Conservation (phyloP, 371 early-diverging fungal genomes). For the Mucor piriformis region DNA sequence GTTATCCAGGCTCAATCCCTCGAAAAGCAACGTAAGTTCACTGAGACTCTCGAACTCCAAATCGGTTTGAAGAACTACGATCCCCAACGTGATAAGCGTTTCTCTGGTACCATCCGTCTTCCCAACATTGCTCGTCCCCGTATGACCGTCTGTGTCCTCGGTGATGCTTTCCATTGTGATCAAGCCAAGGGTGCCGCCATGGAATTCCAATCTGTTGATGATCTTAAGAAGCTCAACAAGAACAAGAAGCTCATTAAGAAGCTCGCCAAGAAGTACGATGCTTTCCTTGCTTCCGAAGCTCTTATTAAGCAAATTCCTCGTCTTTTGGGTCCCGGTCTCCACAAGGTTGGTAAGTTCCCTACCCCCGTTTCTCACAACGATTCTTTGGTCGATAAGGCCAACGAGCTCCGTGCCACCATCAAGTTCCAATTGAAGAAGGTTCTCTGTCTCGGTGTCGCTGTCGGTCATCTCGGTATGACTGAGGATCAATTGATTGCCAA, state of each 20-base stretch:
- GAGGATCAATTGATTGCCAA: constrained; percentile 96
- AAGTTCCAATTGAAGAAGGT: constrained; percentile 99
- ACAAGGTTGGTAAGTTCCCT: constrained; percentile 98
- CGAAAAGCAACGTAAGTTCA: constrained; percentile 91
- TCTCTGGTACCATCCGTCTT: constrained; percentile 35
- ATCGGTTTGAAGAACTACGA: constrained; percentile 99
- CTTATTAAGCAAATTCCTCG: constrained; percentile 98
- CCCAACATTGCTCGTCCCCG: constrained; percentile 86
- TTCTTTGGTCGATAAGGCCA: constrained; percentile 87
- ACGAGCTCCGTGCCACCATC: constrained; percentile 96
- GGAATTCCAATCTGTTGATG: constrained; percentile 95
- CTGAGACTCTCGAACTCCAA: constrained; percentile 96
- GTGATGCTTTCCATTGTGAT: constrained; percentile 96
- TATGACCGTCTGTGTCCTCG: constrained; percentile 91
- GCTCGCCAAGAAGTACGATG: constrained; percentile 93
- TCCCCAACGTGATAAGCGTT: constrained; percentile 59
- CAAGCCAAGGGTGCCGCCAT: constrained; percentile 92
- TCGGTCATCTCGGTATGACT: constrained; percentile 96
- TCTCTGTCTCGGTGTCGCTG: constrained; percentile 96
- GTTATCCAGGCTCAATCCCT: constrained; percentile 72
- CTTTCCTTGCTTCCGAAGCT: constrained; percentile 97
- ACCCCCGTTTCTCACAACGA: constrained; percentile 95
- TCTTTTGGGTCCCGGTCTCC: constrained; percentile 97
- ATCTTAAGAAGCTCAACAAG: constrained; percentile 98
- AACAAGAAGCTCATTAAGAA: constrained; percentile 99